Evolutionary conservation across 2,329 filamentous ascomycete species (phyloP).

Genomic region (Aspergillus niger): DNA sequence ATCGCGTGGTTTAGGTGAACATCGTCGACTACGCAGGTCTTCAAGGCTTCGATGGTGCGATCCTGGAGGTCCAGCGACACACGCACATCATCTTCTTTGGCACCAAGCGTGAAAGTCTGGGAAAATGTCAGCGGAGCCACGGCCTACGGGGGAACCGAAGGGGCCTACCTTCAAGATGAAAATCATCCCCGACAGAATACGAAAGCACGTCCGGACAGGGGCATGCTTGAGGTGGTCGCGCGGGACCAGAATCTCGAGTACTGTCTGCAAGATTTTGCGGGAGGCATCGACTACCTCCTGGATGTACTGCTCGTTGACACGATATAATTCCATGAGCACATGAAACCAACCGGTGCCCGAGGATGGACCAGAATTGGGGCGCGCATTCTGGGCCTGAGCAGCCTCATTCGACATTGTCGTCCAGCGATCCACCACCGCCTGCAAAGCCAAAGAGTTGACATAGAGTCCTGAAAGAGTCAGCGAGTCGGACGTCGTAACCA

Average conservation of each 20-base stretch:
- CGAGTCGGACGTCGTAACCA: conserved; percentile 12
- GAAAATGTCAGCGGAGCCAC: conserved; percentile 8
- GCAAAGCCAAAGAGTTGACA: conserved; percentile 88
- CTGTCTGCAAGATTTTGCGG: conserved; percentile 60
- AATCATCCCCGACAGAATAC: conserved; percentile 65
- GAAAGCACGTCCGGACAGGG: conserved; percentile 65
- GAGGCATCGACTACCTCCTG: conserved; percentile 64
- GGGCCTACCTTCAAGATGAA: conserved; percentile 60
- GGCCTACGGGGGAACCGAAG: neutral
- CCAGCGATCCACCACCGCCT: conserved; percentile 92
- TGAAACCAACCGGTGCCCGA: conserved; percentile 40
- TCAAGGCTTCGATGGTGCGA: conserved; percentile 59
- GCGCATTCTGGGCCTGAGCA: conserved; percentile 31
- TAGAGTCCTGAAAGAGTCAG: conserved; percentile 59
- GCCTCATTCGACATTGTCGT: conserved; percentile 64
- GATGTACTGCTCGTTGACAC: conserved; percentile 63
- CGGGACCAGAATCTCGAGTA: conserved; percentile 61
- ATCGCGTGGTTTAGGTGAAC: conserved; percentile 66
- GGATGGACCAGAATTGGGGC: conserved; percentile 29
- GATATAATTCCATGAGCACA: conserved; percentile 51
- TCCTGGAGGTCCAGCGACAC: conserved; percentile 61
- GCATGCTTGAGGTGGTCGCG: conserved; percentile 62
- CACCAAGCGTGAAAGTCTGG: conserved; percentile 63
- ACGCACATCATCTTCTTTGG: conserved; percentile 63
- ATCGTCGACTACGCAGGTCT: conserved; percentile 65